Evolutionary conservation across 164 flowering plant species (phyloP).

Genomic region (Platanus orientalis): DNA sequence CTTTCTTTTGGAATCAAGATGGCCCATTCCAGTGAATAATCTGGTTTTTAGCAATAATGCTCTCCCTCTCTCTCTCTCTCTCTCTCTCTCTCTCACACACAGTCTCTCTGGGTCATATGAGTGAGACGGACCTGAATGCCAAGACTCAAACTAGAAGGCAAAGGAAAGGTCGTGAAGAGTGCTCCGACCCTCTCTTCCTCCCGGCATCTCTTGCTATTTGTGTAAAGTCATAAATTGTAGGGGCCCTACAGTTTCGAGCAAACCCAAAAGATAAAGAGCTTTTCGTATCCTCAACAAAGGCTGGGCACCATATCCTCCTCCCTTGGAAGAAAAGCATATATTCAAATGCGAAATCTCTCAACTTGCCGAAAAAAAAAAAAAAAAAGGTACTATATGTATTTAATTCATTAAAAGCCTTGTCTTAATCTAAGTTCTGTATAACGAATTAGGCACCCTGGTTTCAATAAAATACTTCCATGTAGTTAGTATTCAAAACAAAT

Average conservation of each 20-base stretch:
- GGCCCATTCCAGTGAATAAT: not conserved
- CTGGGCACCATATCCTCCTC: conserved; percentile 8
- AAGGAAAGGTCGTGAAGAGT: not conserved
- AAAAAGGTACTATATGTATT: too few species aligned
- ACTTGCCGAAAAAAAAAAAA: too few species aligned
- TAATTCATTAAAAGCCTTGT: not conserved
- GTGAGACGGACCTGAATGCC: conserved; percentile 4
- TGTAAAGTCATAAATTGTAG: not conserved
- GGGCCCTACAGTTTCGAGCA: conserved; percentile 11
- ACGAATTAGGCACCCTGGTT: too few species aligned
- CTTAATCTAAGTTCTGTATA: not conserved
- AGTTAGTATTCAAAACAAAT: too few species aligned
- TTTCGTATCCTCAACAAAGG: conserved; percentile 9
- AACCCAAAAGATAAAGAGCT: conserved; percentile 21
- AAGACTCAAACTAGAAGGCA: not conserved
- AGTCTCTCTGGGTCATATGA: not conserved
- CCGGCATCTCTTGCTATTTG: too few species aligned
- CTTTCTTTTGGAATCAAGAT: not conserved
- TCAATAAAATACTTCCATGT: too few species aligned
- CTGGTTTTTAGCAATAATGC: not conserved
- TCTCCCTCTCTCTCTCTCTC: not conserved
- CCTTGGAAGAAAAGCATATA: conserved; percentile 5
- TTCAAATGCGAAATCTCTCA: not conserved
- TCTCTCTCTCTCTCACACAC: not conserved
- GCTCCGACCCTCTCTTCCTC: not conserved